Base-by-base conservation (phyloP, 2,329 filamentous ascomycete genomes). In the Cytospora mali region DNA sequence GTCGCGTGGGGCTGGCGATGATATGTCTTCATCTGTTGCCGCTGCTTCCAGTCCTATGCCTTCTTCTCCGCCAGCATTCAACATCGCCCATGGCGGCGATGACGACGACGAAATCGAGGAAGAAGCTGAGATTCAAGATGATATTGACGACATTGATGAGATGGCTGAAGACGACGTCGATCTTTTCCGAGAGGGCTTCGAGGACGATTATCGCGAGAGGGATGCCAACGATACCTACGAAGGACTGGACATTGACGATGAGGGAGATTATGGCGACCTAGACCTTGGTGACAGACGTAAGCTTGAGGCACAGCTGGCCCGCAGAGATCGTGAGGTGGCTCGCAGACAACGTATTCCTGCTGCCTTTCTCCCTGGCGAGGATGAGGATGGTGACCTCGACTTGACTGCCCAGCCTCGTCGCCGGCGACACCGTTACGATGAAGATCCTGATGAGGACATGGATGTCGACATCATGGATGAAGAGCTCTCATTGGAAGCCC, bases 401-500 rank as follows among this genome's bases (percentile, higher is more conserved):
- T 82, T 98, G 25, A 92, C 92, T 25, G 87, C 89, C 28, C 93
- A 96, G 75, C 92, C 91, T 25, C 88, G 93, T 60, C 88, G 94
- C 68, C 88, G 92, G 58, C 88, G 95, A 69, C 91, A 95, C 76
- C 87, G 90, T 69, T 99, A 98, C 72, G 95, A 99, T 68, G 96
- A 99, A 76, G 93, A 97, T 48, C 88, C 89, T 14, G 93, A 97
- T 68, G 93, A 97, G 68, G 90, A 93, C 66, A 93, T 97, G 87
- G 91, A 89, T 63, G 91, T 90, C 54, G 92, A 97, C 72, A 93
- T 97, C 67, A 94, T 98, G 91, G 91, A 96, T 67, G 94, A 96
- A 75, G 93, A 98, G 75, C 84, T 99, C 23, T 93, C 93, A 1
- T 84, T 98, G 0, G 94, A 98, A 76, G 92, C 92, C 14, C 82